Evolutionary conservation across 352 stramenopile genomes (phyloP).

Genomic region (Phytophthora pinifolia): DNA sequence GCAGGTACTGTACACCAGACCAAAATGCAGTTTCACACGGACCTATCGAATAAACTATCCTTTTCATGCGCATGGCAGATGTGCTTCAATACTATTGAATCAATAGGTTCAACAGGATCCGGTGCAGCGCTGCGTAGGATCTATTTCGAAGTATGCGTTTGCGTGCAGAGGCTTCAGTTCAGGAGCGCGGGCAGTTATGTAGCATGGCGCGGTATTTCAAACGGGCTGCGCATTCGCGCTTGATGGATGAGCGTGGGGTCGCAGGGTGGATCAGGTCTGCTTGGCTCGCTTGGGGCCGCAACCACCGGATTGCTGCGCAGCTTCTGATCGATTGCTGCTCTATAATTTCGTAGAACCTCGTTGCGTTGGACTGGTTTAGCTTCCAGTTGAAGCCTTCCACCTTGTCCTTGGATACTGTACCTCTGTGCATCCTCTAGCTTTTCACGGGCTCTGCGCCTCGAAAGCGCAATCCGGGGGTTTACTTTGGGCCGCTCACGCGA

Average conservation of each 20-base stretch:
- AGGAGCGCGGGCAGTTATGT: background rate
- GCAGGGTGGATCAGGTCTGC: background rate
- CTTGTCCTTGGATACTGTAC: background rate
- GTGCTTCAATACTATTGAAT: too few species aligned
- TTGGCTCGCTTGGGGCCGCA: background rate
- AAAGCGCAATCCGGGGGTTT: slow-evolving; percentile 24
- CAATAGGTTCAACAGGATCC: slow-evolving; percentile 2
- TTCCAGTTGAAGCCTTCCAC: too few species aligned
- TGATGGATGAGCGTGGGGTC: slow-evolving; percentile 3
- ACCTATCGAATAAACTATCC: background rate
- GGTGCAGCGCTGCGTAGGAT: slow-evolving; percentile 21
- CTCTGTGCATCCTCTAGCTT: slow-evolving; percentile 1
- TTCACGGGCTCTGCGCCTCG: slow-evolving; percentile 4
- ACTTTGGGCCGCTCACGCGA: slow-evolving; percentile 10
- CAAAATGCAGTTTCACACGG: too few species aligned
- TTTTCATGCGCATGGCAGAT: background rate
- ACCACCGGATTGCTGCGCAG: too few species aligned
- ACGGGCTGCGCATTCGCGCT: slow-evolving; percentile 7
- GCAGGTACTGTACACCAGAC: too few species aligned
- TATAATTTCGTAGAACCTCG: background rate
- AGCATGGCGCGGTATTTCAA: background rate
- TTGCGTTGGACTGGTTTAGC: slow-evolving; percentile 3
- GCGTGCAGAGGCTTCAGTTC: slow-evolving; percentile 12
- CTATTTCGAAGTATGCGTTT: slow-evolving; percentile 21
- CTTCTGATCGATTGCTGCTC: slow-evolving; percentile 1